Base-by-base conservation (phyloP, 73 alveolate species). In the Paramecium pentaurelia region DNA sequence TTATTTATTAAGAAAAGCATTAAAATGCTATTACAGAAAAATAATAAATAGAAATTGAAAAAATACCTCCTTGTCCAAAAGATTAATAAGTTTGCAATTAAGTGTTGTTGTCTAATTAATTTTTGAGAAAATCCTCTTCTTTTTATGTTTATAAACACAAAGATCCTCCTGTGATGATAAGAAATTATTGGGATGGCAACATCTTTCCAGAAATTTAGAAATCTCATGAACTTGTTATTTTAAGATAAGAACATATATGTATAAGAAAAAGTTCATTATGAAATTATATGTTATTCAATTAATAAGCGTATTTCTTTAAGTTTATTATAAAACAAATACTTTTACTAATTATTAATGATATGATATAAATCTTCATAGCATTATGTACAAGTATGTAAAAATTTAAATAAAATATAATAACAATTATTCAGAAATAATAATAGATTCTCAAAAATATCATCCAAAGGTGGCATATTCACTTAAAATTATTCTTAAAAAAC, bases 391-490 rank as follows among this genome's bases (percentile, higher is more conserved):
- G 14, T 40, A 40, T 40, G 49, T 40, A 40, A 54, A 54, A 54
- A 0, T 54, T 54, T 54, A 54, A 54, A 54, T 54, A 54, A 54
- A 54, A n/a, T n/a, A 54, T 18, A 5, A 54, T 6, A 49, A 22
- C 25, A 49, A 54, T 54, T 54, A 25, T 18, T 54, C 25, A 54
- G 32, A 54, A 54, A 54, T 54, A 54, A 18, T 54, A 54, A 6
- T 54, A 4, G 70, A 54, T 54, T 11, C 70, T 54, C 70, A 54
- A 54, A 54, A 54, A 18, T 54, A 7, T 38, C 45, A 38, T 68
- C 88, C 88, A 75, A 75, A 75, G 0, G 88, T 75, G 5, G 58
- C 38, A 42, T 75, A 75, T 75, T 75, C 88, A 14, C 59, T 75
- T 25, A 75, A 38, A 38, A 22, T 75, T 11, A 75, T 75, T 38